Percentiles rank a stretch among this genome's conserved stretches.
These are phyloP conservation scores for Talaromyces atroroseus DNA, from an alignment of 2,329 filamentous ascomycete species.

Conservation along the genomic window DNA sequence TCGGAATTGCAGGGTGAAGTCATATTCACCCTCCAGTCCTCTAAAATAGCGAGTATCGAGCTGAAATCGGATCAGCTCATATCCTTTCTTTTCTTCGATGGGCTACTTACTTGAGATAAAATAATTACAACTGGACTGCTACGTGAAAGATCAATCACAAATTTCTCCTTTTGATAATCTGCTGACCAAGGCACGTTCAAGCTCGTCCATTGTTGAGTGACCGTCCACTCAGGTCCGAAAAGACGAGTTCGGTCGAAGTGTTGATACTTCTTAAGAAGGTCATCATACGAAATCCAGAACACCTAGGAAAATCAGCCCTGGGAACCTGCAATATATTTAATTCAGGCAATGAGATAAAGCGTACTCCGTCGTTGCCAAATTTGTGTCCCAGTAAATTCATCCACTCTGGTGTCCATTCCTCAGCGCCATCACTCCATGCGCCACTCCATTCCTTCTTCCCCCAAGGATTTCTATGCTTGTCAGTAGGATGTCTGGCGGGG, in stretches of 20 bases:
- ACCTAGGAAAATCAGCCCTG: constrained; percentile 26
- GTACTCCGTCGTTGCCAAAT: constrained; percentile 68
- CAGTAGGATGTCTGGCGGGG: constrained; percentile 11
- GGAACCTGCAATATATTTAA: background rate
- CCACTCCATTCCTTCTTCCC: constrained; percentile 76
- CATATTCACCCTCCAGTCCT: constrained; percentile 53
- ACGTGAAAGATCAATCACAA: constrained; percentile 50
- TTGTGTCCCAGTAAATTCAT: constrained; percentile 65
- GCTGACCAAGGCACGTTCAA: constrained; percentile 56
- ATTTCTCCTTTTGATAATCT: constrained; percentile 57
- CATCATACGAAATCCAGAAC: constrained; percentile 58
- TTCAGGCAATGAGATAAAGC: constrained; percentile 10
- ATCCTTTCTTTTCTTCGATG: background rate
- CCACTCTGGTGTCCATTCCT: constrained; percentile 78
- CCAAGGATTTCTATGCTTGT: constrained; percentile 65
- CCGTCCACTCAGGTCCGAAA: constrained; percentile 56
- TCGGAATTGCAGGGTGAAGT: constrained; percentile 54
- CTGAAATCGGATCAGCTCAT: constrained; percentile 21
- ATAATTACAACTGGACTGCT: constrained; percentile 53
- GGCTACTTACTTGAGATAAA: constrained; percentile 44
- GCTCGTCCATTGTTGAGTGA: constrained; percentile 58
- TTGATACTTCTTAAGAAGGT: constrained; percentile 54
- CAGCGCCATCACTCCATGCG: constrained; percentile 74
- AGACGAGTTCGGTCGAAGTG: constrained; percentile 57
- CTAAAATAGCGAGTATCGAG: constrained; percentile 58